Base-by-base conservation (phyloP, 148 eudicot genomes). In the Mesembryanthemum crystallinum region DNA sequence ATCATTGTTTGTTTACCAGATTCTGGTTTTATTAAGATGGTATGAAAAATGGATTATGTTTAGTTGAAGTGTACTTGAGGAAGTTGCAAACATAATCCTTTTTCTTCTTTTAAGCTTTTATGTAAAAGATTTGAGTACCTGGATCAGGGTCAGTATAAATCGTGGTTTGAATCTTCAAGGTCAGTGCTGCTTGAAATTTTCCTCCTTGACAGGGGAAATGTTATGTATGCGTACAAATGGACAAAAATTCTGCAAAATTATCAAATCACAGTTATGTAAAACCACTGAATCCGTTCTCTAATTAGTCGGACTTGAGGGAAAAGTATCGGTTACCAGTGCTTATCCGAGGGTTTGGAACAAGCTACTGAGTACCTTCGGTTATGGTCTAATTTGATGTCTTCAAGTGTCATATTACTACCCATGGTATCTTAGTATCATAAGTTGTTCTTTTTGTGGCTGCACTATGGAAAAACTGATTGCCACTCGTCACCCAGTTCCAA, bases 1-100 rank as follows among this genome's bases (percentile, higher is more conserved):
- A 71, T 32, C 37, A 61, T 29, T 59, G 9, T 72, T 72, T 47
- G 74, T 72, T 43, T 60, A 33, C 7, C 9, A 72, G 39, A 57
- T 23, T 45, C 25, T 71, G 24, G 18, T 57, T 58, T 72, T 30
- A 64, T 43, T 72, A 17, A 72, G 3, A 27, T 39, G 10, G 45
- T 18, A 42, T 42, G 37, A 23, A 29, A 61, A 42, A 60, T 58
- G 27, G 39, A 58, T 18, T 43, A 6, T 45, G 25, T 21, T n/a
- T 7, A 0, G 23, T n/a, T 54, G 49, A 12, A 45, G 49, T 45
- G 14, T 45, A 8, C 13, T 45, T 45, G 14, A 45, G 49, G 49
- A 45, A 45, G 14, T 45, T 45, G 49, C 49, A 11, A 45, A 13
- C 14, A 1, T 8, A 45, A 13, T 45, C 9, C 49, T 45, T 45